Base-by-base conservation (phyloP, 2,329 filamentous ascomycete species). In the Dactylonectria estremocensis region DNA sequence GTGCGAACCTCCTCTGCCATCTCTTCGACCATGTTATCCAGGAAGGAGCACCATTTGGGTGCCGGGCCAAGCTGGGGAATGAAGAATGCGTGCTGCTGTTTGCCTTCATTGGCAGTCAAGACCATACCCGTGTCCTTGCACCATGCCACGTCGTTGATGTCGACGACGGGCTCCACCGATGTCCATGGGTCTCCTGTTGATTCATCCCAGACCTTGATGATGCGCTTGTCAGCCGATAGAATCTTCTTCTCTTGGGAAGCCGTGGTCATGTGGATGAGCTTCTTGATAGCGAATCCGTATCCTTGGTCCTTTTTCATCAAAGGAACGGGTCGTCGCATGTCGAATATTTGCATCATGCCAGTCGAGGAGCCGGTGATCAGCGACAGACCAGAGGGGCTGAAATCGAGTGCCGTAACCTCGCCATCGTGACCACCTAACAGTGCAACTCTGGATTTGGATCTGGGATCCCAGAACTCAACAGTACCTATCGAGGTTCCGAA, bases 21-120 rank as follows among this genome's bases (percentile, higher is more conserved):
- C 82, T 99, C 97, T 83, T 99, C 96, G 10, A 98, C 96, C 77
- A 99, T 90, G 77, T 97, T 98, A 82, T 99, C 97, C 69, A 99
- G 85, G 89, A 98, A 98, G 3, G 93, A 91, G 79, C 96, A 98
- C 96, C 96, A 99, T 77, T 90, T 94, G 1, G 96, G 97, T 1
- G 96, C 95, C 0, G 95, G 94, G 1, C 96, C 96, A 22, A 98
- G 88, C 77, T 97, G 94, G 2, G 95, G 95, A 59, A 98, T 93
- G 80, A 98, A 96, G 84, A 98, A 98, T 1, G 94, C 91, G 80
- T 98, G 95, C 78, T 98, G 95, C 73, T 97, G 94, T 74, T 94
- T 91, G 65, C 96, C 97, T 84, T 99, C 96, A 77, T 99, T 99
- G 45, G 97, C 96, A 4, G 95, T 98, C 61, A 99, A 86, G 18